Evolutionary conservation across 345 rosid genomes (phyloP), one percentile per base, ranked within the genome.

Genomic region (Euclidium syriacum): DNA sequence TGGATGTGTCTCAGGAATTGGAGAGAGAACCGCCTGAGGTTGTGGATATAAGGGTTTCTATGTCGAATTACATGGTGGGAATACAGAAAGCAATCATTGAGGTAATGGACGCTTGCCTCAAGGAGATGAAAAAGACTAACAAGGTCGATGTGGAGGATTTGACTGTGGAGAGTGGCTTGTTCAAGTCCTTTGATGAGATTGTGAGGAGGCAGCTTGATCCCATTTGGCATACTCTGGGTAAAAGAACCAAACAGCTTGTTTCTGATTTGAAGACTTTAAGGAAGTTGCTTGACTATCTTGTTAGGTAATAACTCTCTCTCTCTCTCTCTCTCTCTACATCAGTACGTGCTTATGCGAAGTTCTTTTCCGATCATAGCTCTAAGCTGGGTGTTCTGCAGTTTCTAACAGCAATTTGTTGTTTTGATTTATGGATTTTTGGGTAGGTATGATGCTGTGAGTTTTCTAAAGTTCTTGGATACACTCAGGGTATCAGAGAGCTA

Each of bases 381-480:
- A n/a, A 34, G 47, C n/a, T 27, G 44, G 52, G 14, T 58, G 18
- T 49, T 27, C 12, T 32, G 26, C 20, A 36, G 72, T 47, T 60
- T 52, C 18, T 60, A 2, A 68, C 30, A 19, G 27, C 12, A 4
- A 2, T 10, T 32, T 33, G 3, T 6, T 41, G n/a, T 51, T 36
- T 16, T 38, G 7, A n/a, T 68, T 58, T 16, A 32, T 69, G 33
- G 30, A 22, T 54, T 46, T 23, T 1, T 72, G 43, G 11, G 25
- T 73, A 94, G 99, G 88, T 94, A 94, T 76, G 99, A 94, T 84
- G 97, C 99, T 18, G 99, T 90, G 68, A 85, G 88, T 76, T 94
- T 64, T 84, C 77, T 90, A 72, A 94, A 94, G 95, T 94, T 87
- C 63, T 84, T 94, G 95, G 90, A 94, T 77, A 85, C 99, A 8